Evolutionary conservation across 2,329 filamentous ascomycete species (phyloP), one percentile per base, ranked within the genome.

Genomic region (Cryphonectria nitschkei): DNA sequence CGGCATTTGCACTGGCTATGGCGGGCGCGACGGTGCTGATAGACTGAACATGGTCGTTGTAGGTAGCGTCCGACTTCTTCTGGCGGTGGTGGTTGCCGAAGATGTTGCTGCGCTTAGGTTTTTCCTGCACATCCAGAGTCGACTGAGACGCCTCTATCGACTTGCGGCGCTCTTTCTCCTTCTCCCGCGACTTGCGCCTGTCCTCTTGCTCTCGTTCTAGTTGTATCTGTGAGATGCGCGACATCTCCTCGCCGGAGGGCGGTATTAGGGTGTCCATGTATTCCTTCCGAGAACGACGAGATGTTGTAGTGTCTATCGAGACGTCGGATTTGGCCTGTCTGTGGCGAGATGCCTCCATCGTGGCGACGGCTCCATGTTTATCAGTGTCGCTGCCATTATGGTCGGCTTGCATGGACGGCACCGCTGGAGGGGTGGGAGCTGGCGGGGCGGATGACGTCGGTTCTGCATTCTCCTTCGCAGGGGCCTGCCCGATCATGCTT

Each of bases 251-350:
- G 39, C 73, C 74, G 1, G 85, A 84, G 2, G 86, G 86, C 60
- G 83, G 81, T 29, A 84, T 79, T 14, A 88, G 78, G 13, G 84
- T 84, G 70, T 86, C 84, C 78, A 88, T 81, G 75, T 88, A 88
- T 71, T 82, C 78, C 73, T 82, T 81, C 65, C 76, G 78, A 52
- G 75, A 77, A 29, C 71, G 74, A 60, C 74, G 70, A n/a, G 77
- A 77, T 46, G 68, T 65, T 22, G 74, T 74, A 46, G 75, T 74
- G 62, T 76, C 72, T 67, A 72, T 69, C 19, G 75, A 75, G 62
- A 73, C 43, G 56, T 72, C 71, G 62, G 75, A 75, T 46, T 22
- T 50, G 41, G 52, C 68, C 9, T 66, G 70, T 29, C 39, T 65
- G 61, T 67, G 64, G 39, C 26, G 34, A 5, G 58, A 61, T 29